These are phyloP conservation scores for Solanum chacoense DNA, from an alignment of 305 asterid genomes.

Conservation along the genomic window DNA sequence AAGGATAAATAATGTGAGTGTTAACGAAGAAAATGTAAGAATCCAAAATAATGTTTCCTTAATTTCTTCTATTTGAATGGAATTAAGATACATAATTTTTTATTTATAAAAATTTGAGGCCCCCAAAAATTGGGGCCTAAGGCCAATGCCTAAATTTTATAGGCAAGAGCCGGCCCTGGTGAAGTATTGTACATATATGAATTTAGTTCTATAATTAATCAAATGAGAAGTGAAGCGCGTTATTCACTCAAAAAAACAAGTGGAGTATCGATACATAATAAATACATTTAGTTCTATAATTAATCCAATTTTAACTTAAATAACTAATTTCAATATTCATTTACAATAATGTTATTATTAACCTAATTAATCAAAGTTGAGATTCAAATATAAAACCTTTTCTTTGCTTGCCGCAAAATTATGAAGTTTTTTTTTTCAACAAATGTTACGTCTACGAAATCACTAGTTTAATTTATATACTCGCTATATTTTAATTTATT, in stretches of 20 bases:
- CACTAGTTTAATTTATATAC: not conserved
- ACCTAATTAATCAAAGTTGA: no score
- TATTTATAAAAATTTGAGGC: no score
- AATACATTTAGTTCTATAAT: not conserved
- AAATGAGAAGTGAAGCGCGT: not conserved
- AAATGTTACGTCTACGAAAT: not conserved
- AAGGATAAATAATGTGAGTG: no score
- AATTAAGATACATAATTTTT: no score
- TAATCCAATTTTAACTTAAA: not conserved
- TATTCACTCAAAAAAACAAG: not conserved
- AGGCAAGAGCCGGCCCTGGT: no score
- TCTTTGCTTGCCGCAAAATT: not conserved
- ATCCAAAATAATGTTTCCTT: no score
- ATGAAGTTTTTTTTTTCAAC: not conserved
- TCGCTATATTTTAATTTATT: not conserved
- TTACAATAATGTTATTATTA: not conserved
- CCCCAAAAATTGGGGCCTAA: no score
- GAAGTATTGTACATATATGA: not conserved
- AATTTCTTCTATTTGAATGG: no score
- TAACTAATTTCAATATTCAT: not conserved
- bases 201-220: not conserved
- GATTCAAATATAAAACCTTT: no score
- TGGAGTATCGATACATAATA: not conserved
- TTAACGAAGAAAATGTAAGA: no score
- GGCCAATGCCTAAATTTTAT: no score